Evolutionary conservation across 179 eudicot species (phyloP).

Genomic region (Beta lomatogona): DNA sequence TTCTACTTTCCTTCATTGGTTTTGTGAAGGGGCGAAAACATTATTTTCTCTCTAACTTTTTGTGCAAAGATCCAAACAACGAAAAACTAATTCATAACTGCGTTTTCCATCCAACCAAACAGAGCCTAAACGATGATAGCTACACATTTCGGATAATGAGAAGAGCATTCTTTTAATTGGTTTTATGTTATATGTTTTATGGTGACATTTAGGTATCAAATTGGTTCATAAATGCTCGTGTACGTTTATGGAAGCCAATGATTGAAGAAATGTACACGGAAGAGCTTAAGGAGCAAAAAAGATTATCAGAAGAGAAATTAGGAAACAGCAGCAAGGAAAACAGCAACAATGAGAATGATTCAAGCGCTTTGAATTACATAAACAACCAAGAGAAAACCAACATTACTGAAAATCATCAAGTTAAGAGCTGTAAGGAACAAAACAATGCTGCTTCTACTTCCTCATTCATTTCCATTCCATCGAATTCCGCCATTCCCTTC

Average conservation of each 20-base stretch:
- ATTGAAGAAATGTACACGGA: conserved; percentile 84
- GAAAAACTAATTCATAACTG: no score
- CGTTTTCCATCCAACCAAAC: no score
- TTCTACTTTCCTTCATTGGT: no score
- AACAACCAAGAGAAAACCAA: conserved; percentile 23
- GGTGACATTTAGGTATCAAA: conserved; percentile 61
- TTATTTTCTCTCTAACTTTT: no score
- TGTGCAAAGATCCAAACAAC: no score
- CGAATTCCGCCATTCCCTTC: conserved; percentile 28
- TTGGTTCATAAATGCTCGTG: conserved; percentile 90
- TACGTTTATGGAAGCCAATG: conserved; percentile 90
- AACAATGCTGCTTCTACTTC: conserved; percentile 24
- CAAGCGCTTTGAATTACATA: conserved; percentile 25
- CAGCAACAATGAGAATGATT: conserved; percentile 27
- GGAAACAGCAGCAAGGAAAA: conserved; percentile 25
- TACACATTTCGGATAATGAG: neutral
- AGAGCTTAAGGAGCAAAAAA: conserved; percentile 63
- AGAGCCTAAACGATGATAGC: neutral
- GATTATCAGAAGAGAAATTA: conserved; percentile 38
- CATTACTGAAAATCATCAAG: conserved; percentile 28
- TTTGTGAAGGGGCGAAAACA: no score
- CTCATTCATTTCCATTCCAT: conserved; percentile 32
- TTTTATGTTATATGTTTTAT: neutral
- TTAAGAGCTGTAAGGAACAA: conserved; percentile 24
- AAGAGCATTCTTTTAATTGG: neutral